A percentile compares a stretch with the other conserved stretches of the same genome.
Conservation (phyloP, 257 asterid species). For the Penstemon barbatus region DNA sequence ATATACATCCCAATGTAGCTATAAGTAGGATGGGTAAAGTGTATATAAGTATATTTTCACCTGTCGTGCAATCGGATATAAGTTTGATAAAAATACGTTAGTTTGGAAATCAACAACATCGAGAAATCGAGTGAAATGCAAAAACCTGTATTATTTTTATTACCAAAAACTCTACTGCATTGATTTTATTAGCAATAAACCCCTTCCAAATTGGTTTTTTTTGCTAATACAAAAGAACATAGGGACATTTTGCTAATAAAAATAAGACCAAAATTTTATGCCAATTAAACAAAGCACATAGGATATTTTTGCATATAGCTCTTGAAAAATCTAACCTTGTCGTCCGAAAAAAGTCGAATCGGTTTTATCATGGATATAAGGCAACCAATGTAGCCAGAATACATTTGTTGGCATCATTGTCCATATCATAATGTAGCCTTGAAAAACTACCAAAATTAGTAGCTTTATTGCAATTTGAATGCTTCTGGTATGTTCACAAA, state of each 20-base stretch:
- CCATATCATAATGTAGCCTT: conserved; percentile 52
- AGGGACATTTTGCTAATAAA: too few relatives aligned
- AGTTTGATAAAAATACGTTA: not conserved
- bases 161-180: too few relatives aligned
- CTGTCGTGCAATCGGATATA: conserved; percentile 25
- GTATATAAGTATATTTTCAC: conserved; percentile 40
- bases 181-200: too few relatives aligned
- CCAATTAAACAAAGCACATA: too few relatives aligned
- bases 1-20: conserved; percentile 46
- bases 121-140: too few relatives aligned
- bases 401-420: conserved; percentile 56
- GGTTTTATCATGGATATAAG: conserved; percentile 29
- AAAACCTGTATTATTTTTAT: too few relatives aligned
- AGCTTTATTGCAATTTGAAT: conserved; percentile 40
- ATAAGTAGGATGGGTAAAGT: conserved; percentile 37
- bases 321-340: conserved; percentile 36
- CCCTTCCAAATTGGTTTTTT: too few relatives aligned
- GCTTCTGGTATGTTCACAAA: conserved; percentile 21
- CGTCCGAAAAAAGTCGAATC: conserved; percentile 38
- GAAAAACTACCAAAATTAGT: conserved; percentile 32
- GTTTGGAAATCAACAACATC: too few relatives aligned
- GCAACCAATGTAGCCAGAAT: conserved; percentile 53
- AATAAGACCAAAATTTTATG: too few relatives aligned
- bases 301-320: too few relatives aligned
- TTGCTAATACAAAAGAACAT: too few relatives aligned